Base-by-base conservation (phyloP, 306 rosid species). In the Mimosa pudica region DNA sequence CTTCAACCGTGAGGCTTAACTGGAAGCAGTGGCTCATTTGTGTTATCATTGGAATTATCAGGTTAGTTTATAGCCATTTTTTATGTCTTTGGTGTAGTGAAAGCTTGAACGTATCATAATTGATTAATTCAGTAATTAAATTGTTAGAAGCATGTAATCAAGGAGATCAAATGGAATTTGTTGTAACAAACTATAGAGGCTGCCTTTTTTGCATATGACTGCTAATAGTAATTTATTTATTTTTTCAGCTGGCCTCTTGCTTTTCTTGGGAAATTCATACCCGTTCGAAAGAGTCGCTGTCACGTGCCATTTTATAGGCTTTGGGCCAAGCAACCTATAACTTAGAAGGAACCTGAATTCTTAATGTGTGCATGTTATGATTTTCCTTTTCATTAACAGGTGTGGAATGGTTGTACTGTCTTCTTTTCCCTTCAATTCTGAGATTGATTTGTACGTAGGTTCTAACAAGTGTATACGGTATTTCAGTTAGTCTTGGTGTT, bases 171-270 rank as follows among this genome's bases (percentile, higher is more conserved):
- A 38, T 73, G 48, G 46, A 41, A 7, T 61, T 10, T 38, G 3
- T 73, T 5, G 55, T 35, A 0, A 30, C 36, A 18, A 45, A 46
- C 3, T 63, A 8, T 42, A 41, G 24, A 12, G 41, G 7, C 20
- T 65, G 46, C 52, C 51, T 80, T 42, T 76, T 46, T 3, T 33
- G 48, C 70, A 45, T 48, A 62, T 41, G 32, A 57, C 4, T 54
- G 54, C 66, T 78, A 74, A 79, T 42, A 13, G 8, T 51, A n/a
- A 75, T 42, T 74, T 74, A 42, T 58, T 62, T 16, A 49, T 7
- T 61, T 52, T 47, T 32, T 48, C 89, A 95, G 99, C 82, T 95
- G 98, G 99, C 98, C 99, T 74, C 97, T 95, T 36, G 98, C 97
- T 10, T 83, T 87, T 66, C 4, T 91, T 30, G 99, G 97, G 77